A percentile compares a stretch with the other conserved stretches of the same genome.
These are phyloP conservation scores for Gilbertella persicaria DNA, from an alignment of 371 early-diverging fungal genomes.

Conservation along the genomic window DNA sequence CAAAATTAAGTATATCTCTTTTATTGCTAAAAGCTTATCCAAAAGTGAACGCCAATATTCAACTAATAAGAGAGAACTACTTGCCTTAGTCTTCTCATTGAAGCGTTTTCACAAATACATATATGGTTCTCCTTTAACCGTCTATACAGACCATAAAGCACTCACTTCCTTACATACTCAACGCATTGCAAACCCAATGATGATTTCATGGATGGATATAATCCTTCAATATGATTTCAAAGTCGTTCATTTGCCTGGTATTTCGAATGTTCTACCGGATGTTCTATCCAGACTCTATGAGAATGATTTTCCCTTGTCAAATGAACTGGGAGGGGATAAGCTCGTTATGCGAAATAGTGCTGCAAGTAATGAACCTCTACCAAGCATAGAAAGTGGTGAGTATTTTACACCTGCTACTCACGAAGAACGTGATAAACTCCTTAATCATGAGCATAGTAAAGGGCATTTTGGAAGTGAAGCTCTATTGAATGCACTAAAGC, in stretches of 20 bases:
- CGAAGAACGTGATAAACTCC: too few relatives aligned
- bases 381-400: background rate
- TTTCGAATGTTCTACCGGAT: slow-evolving; percentile 13
- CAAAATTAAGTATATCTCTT: background rate
- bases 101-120: slow-evolving; percentile 22
- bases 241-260: slow-evolving; percentile 10
- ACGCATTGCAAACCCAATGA: slow-evolving; percentile 7
- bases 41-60: slow-evolving; percentile 1
- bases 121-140: slow-evolving; percentile 11
- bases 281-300: slow-evolving; percentile 3
- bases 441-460: too few relatives aligned
- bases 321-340: slow-evolving; percentile 6
- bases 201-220: slow-evolving; percentile 14
- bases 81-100: slow-evolving; percentile 10
- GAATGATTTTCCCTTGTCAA: background rate
- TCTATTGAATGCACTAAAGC: too few relatives aligned
- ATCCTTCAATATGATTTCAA: slow-evolving; percentile 11
- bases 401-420: background rate
- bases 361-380: background rate
- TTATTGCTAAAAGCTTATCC: background rate
- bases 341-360: background rate
- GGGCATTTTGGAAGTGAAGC: too few relatives aligned
- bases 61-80: background rate
- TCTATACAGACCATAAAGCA: slow-evolving; percentile 16
- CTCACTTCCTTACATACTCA: slow-evolving; percentile 8